Evolutionary conservation across 2,329 filamentous ascomycete genomes (phyloP).

Genomic region (Cladosporium sp.): DNA sequence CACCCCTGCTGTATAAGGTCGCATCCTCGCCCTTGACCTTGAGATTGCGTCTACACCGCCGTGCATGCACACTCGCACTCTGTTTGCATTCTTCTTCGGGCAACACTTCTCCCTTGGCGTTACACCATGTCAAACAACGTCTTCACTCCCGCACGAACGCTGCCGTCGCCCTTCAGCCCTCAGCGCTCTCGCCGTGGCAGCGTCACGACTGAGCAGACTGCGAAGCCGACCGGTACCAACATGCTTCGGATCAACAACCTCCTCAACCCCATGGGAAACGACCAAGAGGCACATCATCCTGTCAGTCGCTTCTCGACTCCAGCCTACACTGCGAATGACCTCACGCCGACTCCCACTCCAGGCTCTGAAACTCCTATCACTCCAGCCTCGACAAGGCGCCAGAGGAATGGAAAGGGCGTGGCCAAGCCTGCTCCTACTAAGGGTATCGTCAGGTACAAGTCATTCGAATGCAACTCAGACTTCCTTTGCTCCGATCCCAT

Average conservation of each 20-base stretch:
- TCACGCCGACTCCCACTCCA: constrained; percentile 22
- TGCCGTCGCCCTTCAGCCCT: constrained; percentile 20
- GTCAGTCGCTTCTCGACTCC: constrained; percentile 25
- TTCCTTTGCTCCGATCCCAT: not conserved
- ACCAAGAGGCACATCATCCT: constrained; percentile 17
- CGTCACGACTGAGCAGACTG: constrained; percentile 16
- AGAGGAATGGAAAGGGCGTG: constrained; percentile 64
- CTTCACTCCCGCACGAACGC: constrained; percentile 12
- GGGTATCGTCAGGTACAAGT: constrained; percentile 68
- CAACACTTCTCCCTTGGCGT: constrained; percentile 4
- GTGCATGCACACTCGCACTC: not conserved
- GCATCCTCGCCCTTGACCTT: constrained; percentile 18
- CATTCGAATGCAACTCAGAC: constrained; percentile 56
- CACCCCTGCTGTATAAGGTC: constrained; percentile 24
- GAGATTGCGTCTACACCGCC: constrained; percentile 16
- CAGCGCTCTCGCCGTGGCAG: constrained; percentile 15
- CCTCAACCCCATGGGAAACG: constrained; percentile 34
- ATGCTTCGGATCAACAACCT: constrained; percentile 40
- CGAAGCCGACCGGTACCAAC: constrained; percentile 17
- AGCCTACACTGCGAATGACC: constrained; percentile 21
- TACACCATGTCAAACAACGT: constrained; percentile 18
- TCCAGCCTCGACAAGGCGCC: constrained; percentile 30
- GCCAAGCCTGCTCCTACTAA: constrained; percentile 60
- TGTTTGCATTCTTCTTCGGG: not conserved
- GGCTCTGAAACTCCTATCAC: constrained; percentile 21